A percentile compares a stretch with the other conserved stretches of the same genome.
phyloP scores from a whole-genome alignment of 139 green algal genomes.

The Eudorina sp. region DNA sequence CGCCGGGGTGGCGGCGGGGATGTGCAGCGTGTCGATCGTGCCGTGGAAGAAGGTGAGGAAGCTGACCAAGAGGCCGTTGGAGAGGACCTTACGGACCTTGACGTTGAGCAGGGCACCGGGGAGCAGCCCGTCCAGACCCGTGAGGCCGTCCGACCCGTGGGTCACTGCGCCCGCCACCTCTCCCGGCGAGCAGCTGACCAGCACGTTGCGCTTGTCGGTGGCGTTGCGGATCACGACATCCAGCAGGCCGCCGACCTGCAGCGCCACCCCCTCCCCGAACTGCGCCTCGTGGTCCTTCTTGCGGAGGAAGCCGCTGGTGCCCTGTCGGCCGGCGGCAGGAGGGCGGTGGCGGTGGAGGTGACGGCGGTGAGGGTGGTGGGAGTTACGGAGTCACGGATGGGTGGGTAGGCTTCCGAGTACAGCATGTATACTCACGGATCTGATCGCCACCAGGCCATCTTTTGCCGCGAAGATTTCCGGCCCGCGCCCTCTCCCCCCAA shows the following conservation, averaged over 20 bases:
- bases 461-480: too few species aligned
- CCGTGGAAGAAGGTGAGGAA: constrained; percentile 94
- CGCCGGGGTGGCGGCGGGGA: constrained; percentile 54
- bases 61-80: constrained; percentile 86
- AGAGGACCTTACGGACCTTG: constrained; percentile 63
- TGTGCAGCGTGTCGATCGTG: constrained; percentile 90
- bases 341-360: background rate
- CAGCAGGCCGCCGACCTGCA: constrained; percentile 66
- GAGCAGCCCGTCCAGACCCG: constrained; percentile 73
- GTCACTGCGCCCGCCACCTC: constrained; percentile 23
- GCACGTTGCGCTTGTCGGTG: constrained; percentile 38
- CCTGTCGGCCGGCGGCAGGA: constrained; percentile 49
- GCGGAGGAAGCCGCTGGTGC: constrained; percentile 76
- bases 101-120: constrained; percentile 89
- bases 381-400: background rate
- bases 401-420: background rate
- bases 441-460: too few species aligned
- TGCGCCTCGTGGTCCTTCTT: constrained; percentile 52
- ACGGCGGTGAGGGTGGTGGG: background rate
- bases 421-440: too few species aligned
- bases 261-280: constrained; percentile 47
- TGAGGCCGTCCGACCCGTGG: background rate
- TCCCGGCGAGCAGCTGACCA: constrained; percentile 29
- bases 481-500: too few species aligned
- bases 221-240: constrained; percentile 63